Percentiles rank a stretch among this genome's conserved stretches.
Conservation (phyloP, 768 basidiomycete genomes). For the Amanita brunnescens region DNA sequence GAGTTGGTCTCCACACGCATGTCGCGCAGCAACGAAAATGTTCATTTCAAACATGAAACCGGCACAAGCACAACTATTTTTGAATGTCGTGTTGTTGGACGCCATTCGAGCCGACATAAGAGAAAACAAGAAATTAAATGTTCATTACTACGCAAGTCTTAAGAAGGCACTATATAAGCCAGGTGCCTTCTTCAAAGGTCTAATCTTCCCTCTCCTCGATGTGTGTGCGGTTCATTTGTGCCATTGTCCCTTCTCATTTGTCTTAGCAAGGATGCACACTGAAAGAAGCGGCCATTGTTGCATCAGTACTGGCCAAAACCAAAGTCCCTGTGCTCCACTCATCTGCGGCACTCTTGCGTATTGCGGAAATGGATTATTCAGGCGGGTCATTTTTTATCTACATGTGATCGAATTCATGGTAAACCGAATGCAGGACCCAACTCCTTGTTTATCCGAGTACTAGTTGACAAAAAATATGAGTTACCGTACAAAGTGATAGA, state of each 20-base stretch:
- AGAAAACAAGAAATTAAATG: conserved; percentile 80
- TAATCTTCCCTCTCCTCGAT: conserved; percentile 91
- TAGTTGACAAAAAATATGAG: conserved; percentile 97
- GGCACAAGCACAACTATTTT: conserved; percentile 84
- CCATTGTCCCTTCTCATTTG: conserved; percentile 2
- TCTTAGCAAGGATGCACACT: conserved; percentile 67
- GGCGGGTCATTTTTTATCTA: conserved; percentile 32
- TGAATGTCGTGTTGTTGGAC: conserved; percentile 86
- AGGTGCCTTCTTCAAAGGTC: conserved; percentile 96
- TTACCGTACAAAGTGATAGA: conserved; percentile 97
- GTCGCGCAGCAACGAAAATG: conserved; percentile 87
- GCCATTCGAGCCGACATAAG: conserved; percentile 84
- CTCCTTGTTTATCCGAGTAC: conserved; percentile 92
- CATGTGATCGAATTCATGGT: neutral
- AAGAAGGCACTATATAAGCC: conserved; percentile 94
- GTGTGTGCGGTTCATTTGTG: conserved; percentile 33
- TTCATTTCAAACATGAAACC: conserved; percentile 98
- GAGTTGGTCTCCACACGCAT: conserved; percentile 93
- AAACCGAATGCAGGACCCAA: conserved; percentile 80
- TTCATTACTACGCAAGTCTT: conserved; percentile 90
- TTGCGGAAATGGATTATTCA: conserved; percentile 94
- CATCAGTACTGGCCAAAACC: conserved; percentile 82
- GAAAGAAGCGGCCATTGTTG: conserved; percentile 91
- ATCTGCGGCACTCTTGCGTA: conserved; percentile 86
- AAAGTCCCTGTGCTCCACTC: conserved; percentile 96